phyloP scores from a whole-genome alignment of 192 early-diverging fungal genomes.

The Piromyces finnis region DNA sequence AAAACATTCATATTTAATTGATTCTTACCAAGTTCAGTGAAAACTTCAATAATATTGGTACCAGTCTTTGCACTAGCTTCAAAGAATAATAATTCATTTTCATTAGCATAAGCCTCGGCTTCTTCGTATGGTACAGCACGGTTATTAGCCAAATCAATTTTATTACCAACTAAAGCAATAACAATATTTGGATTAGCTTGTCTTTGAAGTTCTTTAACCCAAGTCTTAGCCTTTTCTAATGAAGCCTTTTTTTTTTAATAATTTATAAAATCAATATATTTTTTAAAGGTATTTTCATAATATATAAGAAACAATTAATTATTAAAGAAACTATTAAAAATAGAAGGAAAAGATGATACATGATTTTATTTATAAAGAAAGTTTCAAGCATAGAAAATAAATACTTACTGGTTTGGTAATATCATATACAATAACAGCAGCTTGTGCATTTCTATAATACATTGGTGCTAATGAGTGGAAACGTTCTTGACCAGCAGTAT shows the following conservation, averaged over 20 bases:
- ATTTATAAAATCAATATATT: too few species aligned
- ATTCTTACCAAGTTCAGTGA: slow-evolving; percentile 65
- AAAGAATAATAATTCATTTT: slow-evolving; percentile 62
- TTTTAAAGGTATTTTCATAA: too few species aligned
- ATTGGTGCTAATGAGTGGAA: slow-evolving; percentile 88
- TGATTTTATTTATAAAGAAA: too few species aligned
- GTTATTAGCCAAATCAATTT: slow-evolving; percentile 62
- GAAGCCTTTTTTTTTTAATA: slow-evolving; percentile 32
- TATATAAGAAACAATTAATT: too few species aligned
- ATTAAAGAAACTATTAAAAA: too few species aligned
- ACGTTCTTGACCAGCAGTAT: slow-evolving; percentile 94
- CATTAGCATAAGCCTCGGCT: slow-evolving; percentile 57
- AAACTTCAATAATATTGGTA: slow-evolving; percentile 67
- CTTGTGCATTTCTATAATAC: slow-evolving; percentile 98
- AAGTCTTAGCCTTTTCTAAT: slow-evolving; percentile 80
- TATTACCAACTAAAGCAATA: slow-evolving; percentile 92
- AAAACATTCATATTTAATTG: too few species aligned
- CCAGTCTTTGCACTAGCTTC: slow-evolving; percentile 82
- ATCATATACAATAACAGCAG: slow-evolving; percentile 92
- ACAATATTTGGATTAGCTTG: slow-evolving; percentile 91
- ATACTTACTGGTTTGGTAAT: slow-evolving; percentile 61
- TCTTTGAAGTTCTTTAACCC: slow-evolving; percentile 91
- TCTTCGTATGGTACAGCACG: slow-evolving; percentile 56
- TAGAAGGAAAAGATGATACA: too few species aligned
- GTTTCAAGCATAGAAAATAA: too few species aligned